A percentile compares a stretch with the other conserved stretches of the same genome.
Evolutionary conservation across 1,139 yeast genomes (phyloP).

Genomic region (Lizanozyma gosingica): DNA sequence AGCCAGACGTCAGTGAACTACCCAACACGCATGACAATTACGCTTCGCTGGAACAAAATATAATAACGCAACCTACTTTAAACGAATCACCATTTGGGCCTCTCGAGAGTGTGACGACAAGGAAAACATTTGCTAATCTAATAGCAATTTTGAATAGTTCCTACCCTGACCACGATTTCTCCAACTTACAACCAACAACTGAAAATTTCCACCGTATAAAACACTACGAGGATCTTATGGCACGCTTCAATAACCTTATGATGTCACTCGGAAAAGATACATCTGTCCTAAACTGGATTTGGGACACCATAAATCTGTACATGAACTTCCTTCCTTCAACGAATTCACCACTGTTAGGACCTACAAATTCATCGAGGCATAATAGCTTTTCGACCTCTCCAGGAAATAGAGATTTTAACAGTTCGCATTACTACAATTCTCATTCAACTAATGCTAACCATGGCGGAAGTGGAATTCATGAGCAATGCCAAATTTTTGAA

Average conservation of each 20-base stretch:
- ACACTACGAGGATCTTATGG: slow-evolving; percentile 49
- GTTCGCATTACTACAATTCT: background rate
- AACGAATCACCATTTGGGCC: slow-evolving; percentile 91
- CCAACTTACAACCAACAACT: slow-evolving; percentile 78
- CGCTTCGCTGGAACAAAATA: background rate
- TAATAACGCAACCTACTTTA: slow-evolving; percentile 7
- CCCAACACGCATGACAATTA: background rate
- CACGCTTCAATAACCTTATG: slow-evolving; percentile 71
- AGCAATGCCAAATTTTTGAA: slow-evolving; percentile 68
- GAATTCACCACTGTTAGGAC: slow-evolving; percentile 12
- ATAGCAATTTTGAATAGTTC: slow-evolving; percentile 87
- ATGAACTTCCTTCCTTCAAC: slow-evolving; percentile 53
- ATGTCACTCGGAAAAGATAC: slow-evolving; percentile 65
- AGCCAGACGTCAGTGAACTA: background rate
- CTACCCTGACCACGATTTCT: slow-evolving; percentile 93
- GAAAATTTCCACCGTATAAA: slow-evolving; percentile 44
- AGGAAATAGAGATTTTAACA: slow-evolving; percentile 1
- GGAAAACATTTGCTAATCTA: slow-evolving; percentile 83
- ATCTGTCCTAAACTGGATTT: slow-evolving; percentile 53
- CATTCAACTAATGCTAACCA: slow-evolving; percentile 1
- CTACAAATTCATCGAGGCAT: slow-evolving; percentile 13
- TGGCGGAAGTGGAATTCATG: slow-evolving; percentile 10
- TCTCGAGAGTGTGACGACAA: slow-evolving; percentile 68
- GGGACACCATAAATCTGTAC: slow-evolving; percentile 84
- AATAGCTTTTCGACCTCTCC: slow-evolving; percentile 13